Evolutionary conservation across 805 yeast genomes (phyloP), one percentile per base, ranked within the genome.

Genomic region (Metschnikowia gruessii): DNA sequence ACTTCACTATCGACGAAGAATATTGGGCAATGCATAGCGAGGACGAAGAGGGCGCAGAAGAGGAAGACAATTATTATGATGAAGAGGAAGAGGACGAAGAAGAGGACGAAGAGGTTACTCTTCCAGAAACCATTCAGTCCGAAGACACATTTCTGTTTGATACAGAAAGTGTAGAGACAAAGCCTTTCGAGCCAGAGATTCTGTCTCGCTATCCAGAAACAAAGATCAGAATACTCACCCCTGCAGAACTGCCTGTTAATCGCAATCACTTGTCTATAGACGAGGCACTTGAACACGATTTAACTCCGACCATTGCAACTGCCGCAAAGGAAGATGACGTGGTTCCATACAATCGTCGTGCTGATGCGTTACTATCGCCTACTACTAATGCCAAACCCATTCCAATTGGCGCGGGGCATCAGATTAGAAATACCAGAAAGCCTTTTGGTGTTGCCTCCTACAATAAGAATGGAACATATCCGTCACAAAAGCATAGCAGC

Each of bases 1-100:
- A 75, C 53, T 83, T 91, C 66, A 88, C 97, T 9, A 79, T 87
- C 50, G 97, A 91, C 66, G 96, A 88, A 55, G 77, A 72, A 52
- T 68, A 68, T 44, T 67, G 69, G 67, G 58, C 58, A 15, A 40
- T 44, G 17, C 70, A 63, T 17, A 63, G 68, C 46, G 95, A 87
- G 24, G 67, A 71, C 28, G 79, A 75, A 26, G 77, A 74, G 36
- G 80, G 72, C 19, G 66, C 55, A 4, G 58, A 52, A 13, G 62
- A 52, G 10, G 60, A 57, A 16, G 62, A 54, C 12, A 40, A 40
- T 11, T 58, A 56, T 2, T 70, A 64, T 30, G 65, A 60, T 15
- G 51, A 49, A 12, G 52, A 48, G 18, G 43, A 37, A 19, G 46
- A 35, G 16, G 65, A 60, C 15, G 51, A 49, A 12, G 52, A 48